Evolutionary conservation across 495 filamentous ascomycete species (phyloP).

Genomic region (Talaromyces liani): DNA sequence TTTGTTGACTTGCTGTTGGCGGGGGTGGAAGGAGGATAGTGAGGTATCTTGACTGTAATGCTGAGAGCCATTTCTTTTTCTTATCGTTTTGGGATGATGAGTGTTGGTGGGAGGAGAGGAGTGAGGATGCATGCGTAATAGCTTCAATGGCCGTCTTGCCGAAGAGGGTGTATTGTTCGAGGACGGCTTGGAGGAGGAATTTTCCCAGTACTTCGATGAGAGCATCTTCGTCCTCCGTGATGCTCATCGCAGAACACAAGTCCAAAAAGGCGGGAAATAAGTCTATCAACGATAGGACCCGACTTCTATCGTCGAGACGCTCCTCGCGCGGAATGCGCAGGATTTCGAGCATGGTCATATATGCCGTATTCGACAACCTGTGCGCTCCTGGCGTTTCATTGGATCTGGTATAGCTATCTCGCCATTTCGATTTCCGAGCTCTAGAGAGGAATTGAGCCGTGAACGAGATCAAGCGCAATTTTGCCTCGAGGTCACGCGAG

Average conservation of each 20-base stretch:
- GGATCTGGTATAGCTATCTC: background rate
- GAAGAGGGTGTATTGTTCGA: conserved; percentile 38
- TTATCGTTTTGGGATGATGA: background rate
- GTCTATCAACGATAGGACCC: conserved; percentile 23
- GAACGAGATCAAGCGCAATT: conserved; percentile 19
- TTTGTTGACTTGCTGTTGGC: background rate
- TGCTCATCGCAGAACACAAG: conserved; percentile 29
- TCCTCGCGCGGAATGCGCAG: conserved; percentile 4
- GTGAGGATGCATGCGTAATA: conserved; percentile 1
- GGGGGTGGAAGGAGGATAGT: conserved; percentile 10
- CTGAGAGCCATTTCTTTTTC: background rate
- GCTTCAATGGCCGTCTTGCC: conserved; percentile 17
- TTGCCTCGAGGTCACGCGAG: conserved; percentile 21
- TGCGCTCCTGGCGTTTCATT: background rate
- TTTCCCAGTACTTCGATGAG: conserved; percentile 27
- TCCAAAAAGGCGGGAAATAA: conserved; percentile 41
- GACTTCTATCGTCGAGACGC: background rate
- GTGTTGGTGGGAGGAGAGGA: background rate
- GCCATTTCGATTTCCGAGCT: background rate
- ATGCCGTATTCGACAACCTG: conserved; percentile 5
- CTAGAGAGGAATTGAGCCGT: conserved; percentile 8
- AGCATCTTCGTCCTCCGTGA: background rate
- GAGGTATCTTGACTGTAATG: conserved; percentile 6
- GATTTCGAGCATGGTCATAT: background rate
- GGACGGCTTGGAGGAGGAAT: conserved; percentile 42